Evolutionary conservation across 2,329 filamentous ascomycete genomes (phyloP).

Genomic region (Aureobasidium sp.): DNA sequence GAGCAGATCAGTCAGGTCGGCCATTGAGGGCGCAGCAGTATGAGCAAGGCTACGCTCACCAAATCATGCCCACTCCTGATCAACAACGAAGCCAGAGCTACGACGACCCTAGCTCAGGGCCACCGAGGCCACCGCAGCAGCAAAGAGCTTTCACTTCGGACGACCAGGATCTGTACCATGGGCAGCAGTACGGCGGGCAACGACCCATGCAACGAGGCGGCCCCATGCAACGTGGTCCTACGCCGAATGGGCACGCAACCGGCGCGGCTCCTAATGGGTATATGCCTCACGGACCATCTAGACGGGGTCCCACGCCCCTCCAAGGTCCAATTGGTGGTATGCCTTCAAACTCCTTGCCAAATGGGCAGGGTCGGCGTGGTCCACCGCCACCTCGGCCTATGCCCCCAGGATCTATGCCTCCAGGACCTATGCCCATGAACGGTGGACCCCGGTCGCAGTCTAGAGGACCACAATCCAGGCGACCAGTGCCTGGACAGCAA

Average conservation of each 20-base stretch:
- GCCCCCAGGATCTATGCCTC: conserved; percentile 10
- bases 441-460: background rate
- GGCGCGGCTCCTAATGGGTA: background rate
- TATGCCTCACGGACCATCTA: background rate
- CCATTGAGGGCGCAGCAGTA: background rate
- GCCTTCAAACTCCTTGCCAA: background rate
- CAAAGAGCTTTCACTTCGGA: conserved; percentile 6
- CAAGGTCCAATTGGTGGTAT: background rate
- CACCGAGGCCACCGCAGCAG: background rate
- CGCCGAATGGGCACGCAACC: background rate
- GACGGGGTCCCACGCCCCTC: background rate
- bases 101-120: background rate
- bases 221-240: background rate
- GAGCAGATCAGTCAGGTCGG: background rate
- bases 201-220: background rate
- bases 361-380: background rate
- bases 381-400: background rate
- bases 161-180: background rate
- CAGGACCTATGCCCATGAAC: conserved; percentile 2
- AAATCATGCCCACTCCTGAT: background rate
- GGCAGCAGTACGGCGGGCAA: background rate
- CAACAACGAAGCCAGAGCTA: conserved; percentile 11
- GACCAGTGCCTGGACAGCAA: background rate
- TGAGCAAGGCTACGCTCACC: background rate
- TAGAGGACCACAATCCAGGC: background rate